phyloP scores from a whole-genome alignment of 2,329 filamentous ascomycete genomes.

The Xylaria sp. region DNA sequence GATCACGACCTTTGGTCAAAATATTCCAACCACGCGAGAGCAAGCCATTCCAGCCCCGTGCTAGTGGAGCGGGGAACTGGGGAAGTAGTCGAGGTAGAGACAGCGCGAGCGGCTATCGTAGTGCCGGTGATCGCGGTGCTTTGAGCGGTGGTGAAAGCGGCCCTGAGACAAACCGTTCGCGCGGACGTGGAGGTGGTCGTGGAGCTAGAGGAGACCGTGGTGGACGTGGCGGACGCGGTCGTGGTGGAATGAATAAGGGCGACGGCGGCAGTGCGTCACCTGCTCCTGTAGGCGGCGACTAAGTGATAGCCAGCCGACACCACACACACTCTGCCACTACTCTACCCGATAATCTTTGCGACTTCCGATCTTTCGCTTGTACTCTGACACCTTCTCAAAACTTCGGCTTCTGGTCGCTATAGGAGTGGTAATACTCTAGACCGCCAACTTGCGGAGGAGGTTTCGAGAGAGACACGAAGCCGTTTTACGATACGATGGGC shows the following conservation, averaged over 20 bases:
- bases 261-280: conserved; percentile 66
- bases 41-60: conserved; percentile 66
- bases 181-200: conserved; percentile 65
- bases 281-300: conserved; percentile 62
- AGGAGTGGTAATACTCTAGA: conserved; percentile 44
- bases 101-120: conserved; percentile 79
- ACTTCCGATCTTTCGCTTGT: conserved; percentile 43
- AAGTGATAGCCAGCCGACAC: conserved; percentile 41
- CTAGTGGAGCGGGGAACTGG: conserved; percentile 71
- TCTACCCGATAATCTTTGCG: conserved; percentile 44
- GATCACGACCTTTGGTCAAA: conserved; percentile 83
- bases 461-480: conserved; percentile 36
- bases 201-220: conserved; percentile 68
- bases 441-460: conserved; percentile 43
- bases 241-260: conserved; percentile 60
- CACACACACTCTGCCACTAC: conserved; percentile 33
- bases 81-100: conserved; percentile 73
- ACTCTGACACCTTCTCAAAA: conserved; percentile 42
- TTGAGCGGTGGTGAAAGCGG: conserved; percentile 76
- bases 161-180: conserved; percentile 66
- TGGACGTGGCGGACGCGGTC: conserved; percentile 62
- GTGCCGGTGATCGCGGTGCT: conserved; percentile 75
- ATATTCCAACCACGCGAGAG: conserved; percentile 78
- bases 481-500: conserved; percentile 34
- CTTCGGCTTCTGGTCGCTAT: conserved; percentile 40